Percentiles rank a stretch among this genome's conserved stretches.
phyloP scores from a whole-genome alignment of 148 eudicot species.

The Arbutus unedo region DNA sequence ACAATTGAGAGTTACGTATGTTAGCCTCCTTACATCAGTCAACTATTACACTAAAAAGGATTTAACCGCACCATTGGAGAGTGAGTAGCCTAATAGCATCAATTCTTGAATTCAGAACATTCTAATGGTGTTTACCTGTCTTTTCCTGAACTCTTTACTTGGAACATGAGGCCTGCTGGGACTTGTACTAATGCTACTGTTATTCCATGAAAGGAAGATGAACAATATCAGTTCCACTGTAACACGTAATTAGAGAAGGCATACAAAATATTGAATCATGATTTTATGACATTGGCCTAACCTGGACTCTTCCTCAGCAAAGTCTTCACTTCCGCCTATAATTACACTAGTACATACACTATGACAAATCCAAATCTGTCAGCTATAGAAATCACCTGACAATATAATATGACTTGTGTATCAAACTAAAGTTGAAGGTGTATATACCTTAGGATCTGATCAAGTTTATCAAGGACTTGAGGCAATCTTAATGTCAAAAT shows the following conservation, averaged over 20 bases:
- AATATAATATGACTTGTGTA: conserved; percentile 3
- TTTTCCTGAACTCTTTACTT: conserved; percentile 81
- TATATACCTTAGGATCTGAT: conserved; percentile 78
- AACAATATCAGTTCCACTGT: neutral
- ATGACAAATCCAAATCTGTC: conserved; percentile 18
- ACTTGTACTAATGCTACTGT: conserved; percentile 62
- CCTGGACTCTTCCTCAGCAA: conserved; percentile 93
- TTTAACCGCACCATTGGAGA: neutral
- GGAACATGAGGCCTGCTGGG: conserved; percentile 67
- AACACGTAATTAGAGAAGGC: neutral
- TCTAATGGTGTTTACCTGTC: conserved; percentile 56
- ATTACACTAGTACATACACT: conserved; percentile 91
- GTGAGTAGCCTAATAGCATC: neutral
- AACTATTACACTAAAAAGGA: neutral
- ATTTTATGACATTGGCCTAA: conserved; percentile 17
- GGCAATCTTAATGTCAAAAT: conserved; percentile 83
- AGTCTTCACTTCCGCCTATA: conserved; percentile 75
- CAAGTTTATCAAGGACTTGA: conserved; percentile 88
- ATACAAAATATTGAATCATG: neutral
- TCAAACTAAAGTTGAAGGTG: conserved; percentile 1
- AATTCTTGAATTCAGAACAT: neutral
- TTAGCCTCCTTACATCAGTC: neutral
- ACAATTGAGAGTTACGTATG: neutral
- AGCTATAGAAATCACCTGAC: neutral
- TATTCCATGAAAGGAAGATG: conserved; percentile 8